Evolutionary conservation across 2,329 filamentous ascomycete genomes (phyloP), one percentile per base, ranked within the genome.

Genomic region (Parasarocladium wereldwijsianum): DNA sequence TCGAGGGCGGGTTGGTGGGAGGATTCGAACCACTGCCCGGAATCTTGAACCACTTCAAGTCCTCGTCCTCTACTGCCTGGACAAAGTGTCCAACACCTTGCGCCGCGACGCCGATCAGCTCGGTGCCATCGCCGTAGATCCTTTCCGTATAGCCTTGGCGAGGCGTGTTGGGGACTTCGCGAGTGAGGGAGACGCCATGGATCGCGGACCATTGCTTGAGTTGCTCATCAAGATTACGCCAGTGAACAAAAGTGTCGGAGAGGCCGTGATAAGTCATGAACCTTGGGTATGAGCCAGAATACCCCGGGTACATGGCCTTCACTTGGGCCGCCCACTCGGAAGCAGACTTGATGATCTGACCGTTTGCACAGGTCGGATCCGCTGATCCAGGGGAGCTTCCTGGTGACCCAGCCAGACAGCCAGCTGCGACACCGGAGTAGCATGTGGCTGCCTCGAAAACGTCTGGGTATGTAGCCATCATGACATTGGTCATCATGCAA

Each of bases 201-300:
- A 42, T 34, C 10, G 33, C 29, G 5, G 38, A 40, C 39, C 40
- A 42, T 30, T 42, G 30, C 27, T 39, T 42, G 8, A 43, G 34
- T 31, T 40, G 35, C 26, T 38, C 36, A 9, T 19, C 33, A 4
- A 30, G 28, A 21, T 40, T 36, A 6, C 31, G 34, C 28, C 28
- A 30, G n/a, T 35, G 22, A 8, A 33, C 25, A 10, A 33, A 29
- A 11, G 32, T 24, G 15, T 38, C 36, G 10, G 43, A 46, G 26
- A 55, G 60, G 25, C 66, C 66, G 42, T 72, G 66, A 54, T 64
- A 72, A 40, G 70, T 58, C 44, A 69, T 63, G 58, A 73, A 65
- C 33, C 54, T 57, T 2, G 67, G 66, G 3, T 64, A 51, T 1
- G 55, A 38, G 1, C 66, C 65, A 9, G 33, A 31, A 35, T 43